Conservation (phyloP, 805 yeast species). For the Kluyveromyces aestuarii region DNA sequence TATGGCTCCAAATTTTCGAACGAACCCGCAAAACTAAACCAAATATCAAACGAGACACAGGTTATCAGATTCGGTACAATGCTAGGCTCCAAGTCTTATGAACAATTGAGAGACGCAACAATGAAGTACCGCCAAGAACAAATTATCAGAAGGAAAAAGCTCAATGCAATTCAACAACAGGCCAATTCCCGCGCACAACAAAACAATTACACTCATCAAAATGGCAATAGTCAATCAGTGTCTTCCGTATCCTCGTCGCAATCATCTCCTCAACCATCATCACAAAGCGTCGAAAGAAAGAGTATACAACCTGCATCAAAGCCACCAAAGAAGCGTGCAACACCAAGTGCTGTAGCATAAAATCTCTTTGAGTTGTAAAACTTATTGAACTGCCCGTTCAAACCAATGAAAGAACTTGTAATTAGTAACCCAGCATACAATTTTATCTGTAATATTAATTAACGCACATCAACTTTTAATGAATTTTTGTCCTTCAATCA, state of each 20-base stretch:
- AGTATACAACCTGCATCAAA: neutral
- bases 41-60: slow-evolving; percentile 79
- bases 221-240: slow-evolving; percentile 3
- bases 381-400: neutral
- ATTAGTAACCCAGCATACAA: neutral
- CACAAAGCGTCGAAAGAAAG: neutral
- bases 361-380: neutral
- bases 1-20: slow-evolving; percentile 45
- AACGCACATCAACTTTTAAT: neutral
- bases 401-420: neutral
- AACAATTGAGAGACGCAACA: slow-evolving; percentile 61
- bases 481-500: neutral
- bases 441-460: slow-evolving; percentile 1
- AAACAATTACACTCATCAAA: slow-evolving; percentile 11
- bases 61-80: slow-evolving; percentile 85
- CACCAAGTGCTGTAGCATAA: neutral
- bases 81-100: slow-evolving; percentile 82
- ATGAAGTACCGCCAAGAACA: slow-evolving; percentile 57
- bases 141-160: slow-evolving; percentile 1
- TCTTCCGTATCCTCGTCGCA: neutral
- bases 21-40: slow-evolving; percentile 78
- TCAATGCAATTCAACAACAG: slow-evolving; percentile 4
- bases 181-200: slow-evolving; percentile 12
- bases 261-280: neutral
- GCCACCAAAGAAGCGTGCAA: neutral